Percentiles rank a stretch among this genome's conserved stretches.
These are phyloP conservation scores for Naematelia encephala DNA, from an alignment of 768 basidiomycete species.

Conservation along the genomic window DNA sequence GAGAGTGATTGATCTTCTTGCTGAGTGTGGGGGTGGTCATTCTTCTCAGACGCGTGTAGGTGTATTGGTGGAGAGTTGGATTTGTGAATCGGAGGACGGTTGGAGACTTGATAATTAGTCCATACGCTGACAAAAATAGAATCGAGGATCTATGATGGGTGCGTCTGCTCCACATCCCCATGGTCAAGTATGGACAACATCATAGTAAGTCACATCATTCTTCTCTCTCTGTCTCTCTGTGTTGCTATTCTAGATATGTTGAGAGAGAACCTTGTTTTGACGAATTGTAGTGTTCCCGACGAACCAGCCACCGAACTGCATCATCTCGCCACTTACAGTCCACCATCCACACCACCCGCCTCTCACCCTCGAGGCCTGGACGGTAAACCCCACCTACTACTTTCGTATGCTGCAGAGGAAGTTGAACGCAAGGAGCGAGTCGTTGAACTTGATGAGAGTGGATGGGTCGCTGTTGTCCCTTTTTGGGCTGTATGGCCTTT, in stretches of 20 bases:
- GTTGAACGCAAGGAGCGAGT: constrained; percentile 60
- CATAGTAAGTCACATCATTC: constrained; percentile 12
- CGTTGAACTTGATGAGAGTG: constrained; percentile 54
- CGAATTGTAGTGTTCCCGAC: constrained; percentile 31
- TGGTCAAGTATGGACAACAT: constrained; percentile 72
- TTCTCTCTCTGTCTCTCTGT: neutral
- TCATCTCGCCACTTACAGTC: constrained; percentile 56
- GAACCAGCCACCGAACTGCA: constrained; percentile 61
- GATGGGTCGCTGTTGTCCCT: constrained; percentile 83
- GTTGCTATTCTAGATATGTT: too few relatives aligned
- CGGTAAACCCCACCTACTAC: constrained; percentile 67
- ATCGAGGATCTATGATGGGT: constrained; percentile 92
- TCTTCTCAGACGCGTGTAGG: too few relatives aligned
- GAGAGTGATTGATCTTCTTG: too few relatives aligned
- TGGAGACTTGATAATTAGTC: neutral
- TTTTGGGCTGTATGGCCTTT: constrained; percentile 98
- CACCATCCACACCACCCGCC: constrained; percentile 46
- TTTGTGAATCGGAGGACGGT: too few relatives aligned
- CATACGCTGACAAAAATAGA: constrained; percentile 55
- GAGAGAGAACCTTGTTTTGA: neutral
- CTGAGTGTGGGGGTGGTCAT: too few relatives aligned
- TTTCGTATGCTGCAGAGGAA: constrained; percentile 74
- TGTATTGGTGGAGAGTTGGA: too few relatives aligned
- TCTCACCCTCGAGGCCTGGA: constrained; percentile 56
- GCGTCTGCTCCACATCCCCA: constrained; percentile 94